Conservation (phyloP, 805 yeast species). For the Candida boleticola region DNA sequence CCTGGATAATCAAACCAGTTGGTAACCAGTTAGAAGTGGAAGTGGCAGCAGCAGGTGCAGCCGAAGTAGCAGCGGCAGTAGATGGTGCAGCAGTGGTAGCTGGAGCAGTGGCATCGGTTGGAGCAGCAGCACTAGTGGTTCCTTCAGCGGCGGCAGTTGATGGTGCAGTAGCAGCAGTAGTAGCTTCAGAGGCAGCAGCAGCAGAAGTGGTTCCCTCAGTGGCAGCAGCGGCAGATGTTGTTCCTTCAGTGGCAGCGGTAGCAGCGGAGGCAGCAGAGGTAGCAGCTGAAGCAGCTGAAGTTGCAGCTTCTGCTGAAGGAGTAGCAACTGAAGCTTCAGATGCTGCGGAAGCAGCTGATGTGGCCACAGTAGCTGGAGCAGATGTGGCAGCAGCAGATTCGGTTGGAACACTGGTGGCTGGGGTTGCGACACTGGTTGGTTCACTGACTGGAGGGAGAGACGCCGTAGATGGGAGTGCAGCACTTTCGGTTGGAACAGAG, state of each 20-base stretch:
- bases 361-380: slow-evolving; percentile 5
- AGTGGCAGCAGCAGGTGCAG: slow-evolving; percentile 10
- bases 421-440: slow-evolving; percentile 1
- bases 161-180: slow-evolving; percentile 11
- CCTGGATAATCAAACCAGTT: slow-evolving; percentile 28
- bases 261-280: slow-evolving; percentile 5
- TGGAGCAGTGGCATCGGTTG: slow-evolving; percentile 2
- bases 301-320: slow-evolving; percentile 4
- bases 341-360: slow-evolving; percentile 1
- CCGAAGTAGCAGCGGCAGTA: slow-evolving; percentile 6
- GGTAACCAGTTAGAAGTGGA: slow-evolving; percentile 33
- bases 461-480: slow-evolving; percentile 6
- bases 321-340: slow-evolving; percentile 5
- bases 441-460: neutral
- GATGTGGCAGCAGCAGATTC: slow-evolving; percentile 7
- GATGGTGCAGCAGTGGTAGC: slow-evolving; percentile 3
- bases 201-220: slow-evolving; percentile 5
- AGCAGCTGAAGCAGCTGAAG: slow-evolving; percentile 6
- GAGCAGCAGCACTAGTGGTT: slow-evolving; percentile 6
- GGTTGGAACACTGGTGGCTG: slow-evolving; percentile 1
- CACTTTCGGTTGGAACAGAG: slow-evolving; percentile 4
- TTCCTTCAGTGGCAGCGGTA: neutral
- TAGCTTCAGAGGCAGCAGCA: slow-evolving; percentile 10
- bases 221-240: slow-evolving; percentile 9
- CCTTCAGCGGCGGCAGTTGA: slow-evolving; percentile 5